phyloP scores from a whole-genome alignment of 2,329 filamentous ascomycete genomes.

The Scytalidium sp. region DNA sequence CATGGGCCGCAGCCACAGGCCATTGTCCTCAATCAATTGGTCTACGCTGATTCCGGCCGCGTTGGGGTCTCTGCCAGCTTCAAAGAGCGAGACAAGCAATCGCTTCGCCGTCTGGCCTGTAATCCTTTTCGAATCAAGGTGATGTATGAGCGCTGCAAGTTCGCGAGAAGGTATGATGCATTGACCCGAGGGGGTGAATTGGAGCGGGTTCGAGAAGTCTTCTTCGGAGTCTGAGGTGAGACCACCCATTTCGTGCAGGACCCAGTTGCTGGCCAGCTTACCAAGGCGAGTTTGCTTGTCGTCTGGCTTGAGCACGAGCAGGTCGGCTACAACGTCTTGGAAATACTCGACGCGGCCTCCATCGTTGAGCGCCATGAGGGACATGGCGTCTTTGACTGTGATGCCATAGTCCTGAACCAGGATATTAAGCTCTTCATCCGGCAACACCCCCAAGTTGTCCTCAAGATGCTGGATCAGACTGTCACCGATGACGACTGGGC shows the following conservation, averaged over 20 bases:
- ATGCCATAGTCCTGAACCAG: constrained; percentile 65
- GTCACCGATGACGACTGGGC: constrained; percentile 70
- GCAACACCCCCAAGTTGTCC: constrained; percentile 63
- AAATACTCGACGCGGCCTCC: constrained; percentile 83
- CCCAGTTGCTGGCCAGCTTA: constrained; percentile 59
- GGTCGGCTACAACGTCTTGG: constrained; percentile 56
- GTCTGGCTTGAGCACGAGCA: constrained; percentile 6
- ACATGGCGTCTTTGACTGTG: constrained; percentile 77
- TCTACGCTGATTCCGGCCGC: constrained; percentile 29
- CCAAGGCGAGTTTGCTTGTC: constrained; percentile 30
- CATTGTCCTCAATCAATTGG: constrained; percentile 53
- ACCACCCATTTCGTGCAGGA: constrained; percentile 72
- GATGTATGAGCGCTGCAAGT: constrained; percentile 42
- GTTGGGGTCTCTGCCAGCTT: background rate
- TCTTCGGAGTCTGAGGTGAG: constrained; percentile 48
- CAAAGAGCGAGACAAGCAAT: constrained; percentile 53
- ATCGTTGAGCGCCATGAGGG: constrained; percentile 72
- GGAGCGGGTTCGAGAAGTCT: constrained; percentile 18
- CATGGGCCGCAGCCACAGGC: constrained; percentile 51
- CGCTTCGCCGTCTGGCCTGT: constrained; percentile 58
- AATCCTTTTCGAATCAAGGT: constrained; percentile 39
- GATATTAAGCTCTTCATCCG: constrained; percentile 65
- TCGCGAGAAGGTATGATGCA: constrained; percentile 19
- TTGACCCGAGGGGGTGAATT: constrained; percentile 18
- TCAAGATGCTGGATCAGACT: constrained; percentile 66